These are phyloP conservation scores for Vanilla planifolia DNA, from an alignment of 106 monocot species.

Conservation along the genomic window DNA sequence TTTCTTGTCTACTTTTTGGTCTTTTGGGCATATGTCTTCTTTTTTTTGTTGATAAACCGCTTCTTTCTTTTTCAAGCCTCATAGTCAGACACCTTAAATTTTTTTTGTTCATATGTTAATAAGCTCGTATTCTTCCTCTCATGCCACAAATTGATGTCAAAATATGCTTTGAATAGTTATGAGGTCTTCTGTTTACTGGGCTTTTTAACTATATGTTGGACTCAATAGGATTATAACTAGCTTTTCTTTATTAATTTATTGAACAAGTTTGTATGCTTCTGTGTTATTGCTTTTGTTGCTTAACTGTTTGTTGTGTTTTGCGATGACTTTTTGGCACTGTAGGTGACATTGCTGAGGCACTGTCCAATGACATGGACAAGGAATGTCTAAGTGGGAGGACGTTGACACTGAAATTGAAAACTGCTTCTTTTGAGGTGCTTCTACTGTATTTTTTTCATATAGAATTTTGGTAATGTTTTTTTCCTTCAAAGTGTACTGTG, in stretches of 20 bases:
- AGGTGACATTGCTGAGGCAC: constrained; percentile 77
- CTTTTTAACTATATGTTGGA: neutral
- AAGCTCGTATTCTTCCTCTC: too few species aligned
- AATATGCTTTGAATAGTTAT: neutral
- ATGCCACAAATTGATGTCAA: too few species aligned
- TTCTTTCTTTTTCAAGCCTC: too few species aligned
- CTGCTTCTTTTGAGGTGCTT: constrained; percentile 79
- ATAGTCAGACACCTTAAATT: too few species aligned
- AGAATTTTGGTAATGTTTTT: neutral
- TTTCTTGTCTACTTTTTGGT: too few species aligned
- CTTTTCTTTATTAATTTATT: neutral
- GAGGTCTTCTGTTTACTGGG: neutral
- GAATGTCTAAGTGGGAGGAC: constrained; percentile 69
- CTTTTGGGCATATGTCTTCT: too few species aligned
- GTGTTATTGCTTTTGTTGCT: neutral
- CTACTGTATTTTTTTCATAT: neutral
- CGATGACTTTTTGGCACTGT: constrained; percentile 14
- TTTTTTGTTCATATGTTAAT: too few species aligned
- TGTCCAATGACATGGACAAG: constrained; percentile 81
- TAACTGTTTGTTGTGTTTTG: neutral
- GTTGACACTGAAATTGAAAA: constrained; percentile 92
- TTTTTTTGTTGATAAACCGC: too few species aligned
- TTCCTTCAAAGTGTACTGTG: too few species aligned
- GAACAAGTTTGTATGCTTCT: neutral
- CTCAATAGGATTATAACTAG: neutral